Evolutionary conservation across 768 basidiomycete genomes (phyloP).

Genomic region (Hypholoma sublateritium): DNA sequence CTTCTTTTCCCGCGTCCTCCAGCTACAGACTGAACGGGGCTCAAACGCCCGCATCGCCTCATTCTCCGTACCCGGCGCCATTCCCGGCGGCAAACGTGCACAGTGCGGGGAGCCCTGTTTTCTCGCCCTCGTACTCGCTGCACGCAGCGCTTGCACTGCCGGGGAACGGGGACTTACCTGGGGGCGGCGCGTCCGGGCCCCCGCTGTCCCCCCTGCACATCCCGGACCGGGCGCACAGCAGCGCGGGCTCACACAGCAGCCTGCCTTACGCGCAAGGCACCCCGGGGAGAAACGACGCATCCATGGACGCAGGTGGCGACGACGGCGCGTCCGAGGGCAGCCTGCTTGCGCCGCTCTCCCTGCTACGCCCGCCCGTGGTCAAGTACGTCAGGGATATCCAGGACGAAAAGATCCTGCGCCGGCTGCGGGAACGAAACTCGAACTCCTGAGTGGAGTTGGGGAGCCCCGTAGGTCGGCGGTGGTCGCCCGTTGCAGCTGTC

Average conservation of each 20-base stretch:
- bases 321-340: neutral
- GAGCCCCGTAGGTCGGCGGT: neutral
- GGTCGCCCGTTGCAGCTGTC: too few species aligned
- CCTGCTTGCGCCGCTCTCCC: neutral
- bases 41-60: neutral
- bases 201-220: constrained; percentile 10
- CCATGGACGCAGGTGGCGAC: constrained; percentile 2
- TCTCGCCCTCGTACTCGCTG: constrained; percentile 7
- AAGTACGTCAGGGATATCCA: constrained; percentile 7
- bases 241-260: neutral
- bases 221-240: constrained; percentile 5
- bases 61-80: neutral
- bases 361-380: constrained; percentile 2
- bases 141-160: constrained; percentile 1
- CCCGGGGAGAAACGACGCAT: neutral
- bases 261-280: neutral
- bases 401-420: constrained; percentile 8
- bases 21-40: neutral
- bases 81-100: constrained; percentile 4
- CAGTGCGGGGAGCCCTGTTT: neutral
- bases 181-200: neutral
- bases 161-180: neutral
- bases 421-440: constrained; percentile 2
- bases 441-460: neutral
- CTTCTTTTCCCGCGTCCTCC: neutral